Evolutionary conservation across 2,329 filamentous ascomycete species (phyloP), one percentile per base, ranked within the genome.

Genomic region (Botryosphaeria dothidea): DNA sequence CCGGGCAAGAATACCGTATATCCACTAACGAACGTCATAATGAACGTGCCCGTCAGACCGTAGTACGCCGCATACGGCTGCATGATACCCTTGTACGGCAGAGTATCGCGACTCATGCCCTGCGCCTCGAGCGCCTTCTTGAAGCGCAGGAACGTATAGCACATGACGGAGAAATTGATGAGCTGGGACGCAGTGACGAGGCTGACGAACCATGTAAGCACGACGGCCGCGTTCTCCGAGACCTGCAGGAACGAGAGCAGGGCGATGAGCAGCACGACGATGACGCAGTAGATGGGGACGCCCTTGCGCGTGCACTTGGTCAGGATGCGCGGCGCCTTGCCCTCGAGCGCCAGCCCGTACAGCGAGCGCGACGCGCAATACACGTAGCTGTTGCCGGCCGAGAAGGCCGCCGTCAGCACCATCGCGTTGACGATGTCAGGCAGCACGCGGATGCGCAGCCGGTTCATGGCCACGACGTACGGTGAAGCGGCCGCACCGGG

Each of bases 361-460:
- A 93, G 80, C 19, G 92, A 86, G 71, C 90, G 86, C 48, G 86
- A 89, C 57, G 89, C 88, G 1, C 86, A 88, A 76, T 90, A 90
- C 66, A 93, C 84, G 78, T 91, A 91, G 17, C 90, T 90, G 78
- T 91, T 92, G 66, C 90, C 91, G 5, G 91, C 91, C 0, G 90
- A 92, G 70, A 92, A 87, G 5, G 93, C 91, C 3, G 90, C 91
- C 0, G 90, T 92, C 31, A 94, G 82, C 11, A 94, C 86, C 8
- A 92, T 88, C 17, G 87, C 90, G 76, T 94, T 94, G 82, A 94
- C 88, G 73, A 93, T 88, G 62, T 80, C 75, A 4, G 81, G 81
- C n/a, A 83, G 74, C 7, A 78, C 79, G n/a, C 69, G 68, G 49
- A 83, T 78, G 31, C 79, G 77, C 3, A 81, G 74, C 52, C 81